Evolutionary conservation across 2,329 filamentous ascomycete species (phyloP).

Genomic region (Didymella segeticola): DNA sequence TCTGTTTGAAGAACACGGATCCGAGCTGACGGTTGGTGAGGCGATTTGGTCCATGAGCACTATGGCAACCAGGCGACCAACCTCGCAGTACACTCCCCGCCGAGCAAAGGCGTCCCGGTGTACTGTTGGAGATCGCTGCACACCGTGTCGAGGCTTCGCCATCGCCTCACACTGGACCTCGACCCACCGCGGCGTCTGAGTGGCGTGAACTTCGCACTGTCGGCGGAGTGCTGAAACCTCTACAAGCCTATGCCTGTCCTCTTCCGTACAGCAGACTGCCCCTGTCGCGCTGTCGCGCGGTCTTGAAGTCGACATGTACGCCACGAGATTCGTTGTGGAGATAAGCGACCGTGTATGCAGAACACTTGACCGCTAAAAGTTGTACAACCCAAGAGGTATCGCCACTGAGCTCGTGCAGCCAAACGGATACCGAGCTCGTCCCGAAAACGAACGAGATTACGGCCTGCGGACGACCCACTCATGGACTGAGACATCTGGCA

Average conservation of each 20-base stretch:
- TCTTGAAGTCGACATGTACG: neutral
- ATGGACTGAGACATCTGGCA: slow-evolving; percentile 16
- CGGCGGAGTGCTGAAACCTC: neutral
- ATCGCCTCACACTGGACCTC: neutral
- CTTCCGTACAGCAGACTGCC: neutral
- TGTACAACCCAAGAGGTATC: slow-evolving; percentile 38
- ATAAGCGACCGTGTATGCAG: slow-evolving; percentile 10
- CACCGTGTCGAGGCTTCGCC: slow-evolving; percentile 4
- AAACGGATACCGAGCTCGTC: slow-evolving; percentile 23
- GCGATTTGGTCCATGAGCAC: neutral
- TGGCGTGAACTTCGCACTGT: slow-evolving; percentile 1
- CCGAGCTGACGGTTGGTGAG: neutral
- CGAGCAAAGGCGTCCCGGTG: neutral
- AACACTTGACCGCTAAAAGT: slow-evolving; percentile 39
- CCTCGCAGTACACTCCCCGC: neutral
- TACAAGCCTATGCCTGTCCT: slow-evolving; percentile 13
- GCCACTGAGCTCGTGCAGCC: slow-evolving; percentile 22
- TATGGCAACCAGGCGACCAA: neutral
- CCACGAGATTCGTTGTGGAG: slow-evolving; percentile 9
- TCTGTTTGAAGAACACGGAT: neutral
- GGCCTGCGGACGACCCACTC: slow-evolving; percentile 11
- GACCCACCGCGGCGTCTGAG: neutral
- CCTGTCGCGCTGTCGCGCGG: slow-evolving; percentile 1
- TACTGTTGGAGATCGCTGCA: neutral
- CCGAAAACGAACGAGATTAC: slow-evolving; percentile 11